Percentiles rank a stretch among this genome's conserved stretches.
Evolutionary conservation across 2,329 filamentous ascomycete genomes (phyloP).

Genomic region (Aureobasidium pullulans): DNA sequence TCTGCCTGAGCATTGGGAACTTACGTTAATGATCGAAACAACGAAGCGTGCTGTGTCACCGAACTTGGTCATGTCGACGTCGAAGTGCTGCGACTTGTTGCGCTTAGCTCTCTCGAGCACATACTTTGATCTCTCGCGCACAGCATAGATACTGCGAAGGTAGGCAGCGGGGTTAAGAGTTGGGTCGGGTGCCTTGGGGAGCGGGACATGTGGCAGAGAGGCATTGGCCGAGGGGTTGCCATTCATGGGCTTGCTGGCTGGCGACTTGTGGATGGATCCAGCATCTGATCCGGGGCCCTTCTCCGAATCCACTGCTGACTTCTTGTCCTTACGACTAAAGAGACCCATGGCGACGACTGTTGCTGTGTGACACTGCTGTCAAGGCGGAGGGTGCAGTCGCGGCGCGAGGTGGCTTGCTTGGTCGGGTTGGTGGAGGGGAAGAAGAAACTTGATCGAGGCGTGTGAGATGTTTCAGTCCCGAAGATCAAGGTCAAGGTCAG

Average conservation of each 20-base stretch:
- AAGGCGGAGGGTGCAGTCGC: not conserved
- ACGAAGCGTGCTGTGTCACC: conserved; percentile 77
- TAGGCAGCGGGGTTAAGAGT: conserved; percentile 82
- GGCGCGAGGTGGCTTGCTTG: not conserved
- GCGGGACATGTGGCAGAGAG: conserved; percentile 56
- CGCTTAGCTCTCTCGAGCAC: conserved; percentile 69
- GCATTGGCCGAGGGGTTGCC: conserved; percentile 35
- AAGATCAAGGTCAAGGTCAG: not conserved
- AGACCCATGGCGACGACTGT: conserved; percentile 39
- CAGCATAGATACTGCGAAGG: conserved; percentile 79
- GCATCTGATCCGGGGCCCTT: conserved; percentile 7
- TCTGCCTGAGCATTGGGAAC: conserved; percentile 19
- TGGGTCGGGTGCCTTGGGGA: conserved; percentile 82
- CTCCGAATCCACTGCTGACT: conserved; percentile 21
- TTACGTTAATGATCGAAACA: conserved; percentile 88
- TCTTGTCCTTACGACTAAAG: conserved; percentile 45
- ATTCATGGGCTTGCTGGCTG: conserved; percentile 10
- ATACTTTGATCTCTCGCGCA: conserved; percentile 69
- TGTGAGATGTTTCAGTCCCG: not conserved
- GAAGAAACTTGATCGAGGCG: not conserved
- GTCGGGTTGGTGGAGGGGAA: not conserved
- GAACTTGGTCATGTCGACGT: conserved; percentile 81
- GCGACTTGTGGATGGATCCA: conserved; percentile 5
- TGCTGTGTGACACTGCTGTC: conserved; percentile 3
- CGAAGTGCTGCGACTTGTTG: conserved; percentile 77